Percentiles rank a stretch among this genome's conserved stretches.
These are phyloP conservation scores for Sergeia podlipaevii DNA, from an alignment of 208 protist genomes.

Conservation along the genomic window DNA sequence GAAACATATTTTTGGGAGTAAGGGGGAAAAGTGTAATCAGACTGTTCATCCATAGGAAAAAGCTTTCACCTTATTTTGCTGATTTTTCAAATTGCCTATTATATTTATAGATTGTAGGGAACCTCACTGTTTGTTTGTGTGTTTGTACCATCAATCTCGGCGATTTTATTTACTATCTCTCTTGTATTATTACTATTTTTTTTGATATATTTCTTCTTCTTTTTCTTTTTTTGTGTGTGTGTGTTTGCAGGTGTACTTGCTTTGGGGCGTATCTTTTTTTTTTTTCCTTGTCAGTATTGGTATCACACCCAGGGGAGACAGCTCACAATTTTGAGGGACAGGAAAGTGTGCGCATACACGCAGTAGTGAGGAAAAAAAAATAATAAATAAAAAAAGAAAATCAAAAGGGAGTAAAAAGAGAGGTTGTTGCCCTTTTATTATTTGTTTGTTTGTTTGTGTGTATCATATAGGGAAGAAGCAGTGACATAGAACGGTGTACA, in stretches of 20 bases:
- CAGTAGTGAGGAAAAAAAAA: neutral
- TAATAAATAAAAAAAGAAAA: neutral
- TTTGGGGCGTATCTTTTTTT: conserved; percentile 8
- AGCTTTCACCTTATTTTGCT: neutral
- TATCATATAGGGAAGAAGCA: too few species aligned
- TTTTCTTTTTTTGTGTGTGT: conserved; percentile 4
- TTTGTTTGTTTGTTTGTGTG: neutral
- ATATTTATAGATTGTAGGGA: neutral
- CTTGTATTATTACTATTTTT: neutral
- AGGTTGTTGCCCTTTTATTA: neutral
- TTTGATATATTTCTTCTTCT: neutral
- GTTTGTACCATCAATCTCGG: neutral
- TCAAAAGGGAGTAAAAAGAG: neutral
- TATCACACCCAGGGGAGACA: conserved; percentile 8
- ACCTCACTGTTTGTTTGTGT: neutral
- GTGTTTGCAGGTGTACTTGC: neutral
- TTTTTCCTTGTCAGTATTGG: too few species aligned
- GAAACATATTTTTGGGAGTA: neutral
- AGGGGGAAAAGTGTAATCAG: neutral
- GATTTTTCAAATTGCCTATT: conserved; percentile 3
- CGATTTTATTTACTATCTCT: neutral
- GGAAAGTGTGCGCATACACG: neutral
- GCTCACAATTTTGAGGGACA: neutral
- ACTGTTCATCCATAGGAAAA: neutral
- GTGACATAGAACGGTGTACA: too few species aligned